Conservation (phyloP, 139 green algal genomes). For the Pleodorina starrii region DNA sequence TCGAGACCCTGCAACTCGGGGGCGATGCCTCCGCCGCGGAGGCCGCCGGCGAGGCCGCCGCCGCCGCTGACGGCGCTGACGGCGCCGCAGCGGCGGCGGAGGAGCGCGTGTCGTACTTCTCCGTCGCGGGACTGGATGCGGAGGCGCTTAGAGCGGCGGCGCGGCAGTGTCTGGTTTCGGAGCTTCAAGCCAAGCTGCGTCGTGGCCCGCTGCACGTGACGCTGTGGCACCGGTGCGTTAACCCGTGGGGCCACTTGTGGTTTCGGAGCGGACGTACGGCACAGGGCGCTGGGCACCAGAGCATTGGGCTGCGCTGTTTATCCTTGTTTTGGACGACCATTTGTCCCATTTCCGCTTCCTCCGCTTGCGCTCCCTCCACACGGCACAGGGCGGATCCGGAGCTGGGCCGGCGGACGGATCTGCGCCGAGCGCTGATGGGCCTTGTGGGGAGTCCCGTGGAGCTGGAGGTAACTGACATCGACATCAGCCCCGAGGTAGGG, state of each 20-base stretch:
- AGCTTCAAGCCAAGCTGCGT: conserved; percentile 23
- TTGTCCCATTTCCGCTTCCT: too few relatives aligned
- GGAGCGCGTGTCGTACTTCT: conserved; percentile 43
- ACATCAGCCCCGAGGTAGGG: conserved; percentile 51
- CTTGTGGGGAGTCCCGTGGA: conserved; percentile 51
- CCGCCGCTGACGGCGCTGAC: not conserved
- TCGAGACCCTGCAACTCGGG: too few relatives aligned
- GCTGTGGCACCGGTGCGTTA: conserved; percentile 54
- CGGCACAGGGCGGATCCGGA: conserved; percentile 32
- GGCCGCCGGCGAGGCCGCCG: not conserved
- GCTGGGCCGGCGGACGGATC: conserved; percentile 15
- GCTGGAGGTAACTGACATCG: conserved; percentile 52
- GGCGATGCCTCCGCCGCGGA: not conserved
- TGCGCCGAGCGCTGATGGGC: conserved; percentile 43
- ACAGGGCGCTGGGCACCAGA: too few relatives aligned
- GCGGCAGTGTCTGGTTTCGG: conserved; percentile 11
- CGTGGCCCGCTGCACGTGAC: conserved; percentile 46
- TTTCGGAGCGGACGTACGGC: too few relatives aligned
- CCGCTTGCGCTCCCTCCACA: too few relatives aligned
- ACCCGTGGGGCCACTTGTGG: too few relatives aligned
- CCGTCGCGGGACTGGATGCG: conserved; percentile 31
- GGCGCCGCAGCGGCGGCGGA: not conserved
- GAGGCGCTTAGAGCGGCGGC: conserved; percentile 43
- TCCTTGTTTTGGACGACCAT: too few relatives aligned
- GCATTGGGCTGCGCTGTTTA: too few relatives aligned